These are phyloP conservation scores for Benincasa hispida DNA, from an alignment of 306 rosid species.

Conservation along the genomic window DNA sequence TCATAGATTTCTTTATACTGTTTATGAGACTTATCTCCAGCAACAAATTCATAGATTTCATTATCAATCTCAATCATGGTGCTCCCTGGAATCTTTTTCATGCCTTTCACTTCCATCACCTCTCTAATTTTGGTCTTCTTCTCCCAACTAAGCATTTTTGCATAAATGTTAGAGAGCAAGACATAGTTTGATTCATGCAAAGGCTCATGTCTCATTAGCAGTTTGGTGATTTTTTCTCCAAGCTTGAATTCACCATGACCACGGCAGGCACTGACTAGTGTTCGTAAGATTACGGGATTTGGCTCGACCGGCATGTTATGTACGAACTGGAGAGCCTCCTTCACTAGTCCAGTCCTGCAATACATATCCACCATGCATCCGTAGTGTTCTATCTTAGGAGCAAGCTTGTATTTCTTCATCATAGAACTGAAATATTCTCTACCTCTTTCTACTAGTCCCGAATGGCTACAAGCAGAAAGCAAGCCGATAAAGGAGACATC, in stretches of 20 bases:
- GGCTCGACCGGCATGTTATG: slow-evolving; percentile 58
- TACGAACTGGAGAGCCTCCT: slow-evolving; percentile 62
- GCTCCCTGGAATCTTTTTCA: slow-evolving; percentile 81
- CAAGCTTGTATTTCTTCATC: slow-evolving; percentile 31
- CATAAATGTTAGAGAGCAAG: slow-evolving; percentile 74
- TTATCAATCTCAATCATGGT: slow-evolving; percentile 74
- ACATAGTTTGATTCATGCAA: slow-evolving; percentile 65
- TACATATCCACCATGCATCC: slow-evolving; percentile 88
- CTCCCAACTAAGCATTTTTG: slow-evolving; percentile 68
- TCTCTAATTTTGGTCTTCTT: slow-evolving; percentile 72
- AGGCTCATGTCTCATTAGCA: slow-evolving; percentile 50
- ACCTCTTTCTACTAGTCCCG: slow-evolving; percentile 61
- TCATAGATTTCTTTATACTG: slow-evolving; percentile 54
- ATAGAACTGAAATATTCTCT: slow-evolving; percentile 43
- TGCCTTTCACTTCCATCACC: slow-evolving; percentile 64
- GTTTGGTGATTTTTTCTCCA: slow-evolving; percentile 55
- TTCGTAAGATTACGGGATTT: slow-evolving; percentile 61
- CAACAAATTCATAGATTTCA: slow-evolving; percentile 62
- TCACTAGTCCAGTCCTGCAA: slow-evolving; percentile 72
- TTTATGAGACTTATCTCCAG: slow-evolving; percentile 73
- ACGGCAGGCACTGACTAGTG: slow-evolving; percentile 56
- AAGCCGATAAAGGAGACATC: slow-evolving; percentile 66
- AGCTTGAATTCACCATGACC: slow-evolving; percentile 60
- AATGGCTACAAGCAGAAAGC: slow-evolving; percentile 90
- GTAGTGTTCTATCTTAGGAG: slow-evolving; percentile 76